Base-by-base conservation (phyloP, 441 rosid genomes). In the Aquilaria agallochum region DNA sequence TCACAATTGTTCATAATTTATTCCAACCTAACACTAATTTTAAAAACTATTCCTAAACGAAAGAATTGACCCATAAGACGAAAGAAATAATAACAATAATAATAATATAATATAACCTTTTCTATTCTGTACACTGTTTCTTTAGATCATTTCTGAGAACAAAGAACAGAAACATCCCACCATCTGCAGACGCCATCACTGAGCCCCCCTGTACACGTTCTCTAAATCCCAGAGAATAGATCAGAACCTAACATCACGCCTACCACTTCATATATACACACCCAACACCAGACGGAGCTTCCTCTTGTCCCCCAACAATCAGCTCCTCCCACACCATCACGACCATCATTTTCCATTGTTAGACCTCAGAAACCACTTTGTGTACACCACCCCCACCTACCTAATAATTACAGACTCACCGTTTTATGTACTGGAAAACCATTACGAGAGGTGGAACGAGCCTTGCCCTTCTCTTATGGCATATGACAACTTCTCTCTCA, bases 401-500 rank as follows among this genome's bases (percentile, higher is more conserved):
- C 77, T 76, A 76, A 64, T 80, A 82, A 56, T 81, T 78, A 81
- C 88, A 84, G 45, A 77, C 76, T 68, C 74, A 68, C 76, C 74
- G 3, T 63, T 36, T 70, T 59, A 62, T 54, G 59, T 71, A 48
- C 33, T 74, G 64, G 69, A 10, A 48, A 65, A 60, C 10, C 10
- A 36, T 78, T 85, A 91, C 0, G 99, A 95, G 55, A 95, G 97
- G 71, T 92, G 99, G 81, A 95, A 95, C 5, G 98, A 90, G 60
- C 99, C 98, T 75, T 90, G 99, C 48, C 99, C 99, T 80, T 95
- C 99, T 2, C 84, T 90, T 75, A 95, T 88, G 31, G 98, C 99
- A 70, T 88, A 92, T 56, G 92, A 44, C 12, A 95, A 84, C 76
- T 87, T 95, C 83, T 90, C 98, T 80, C 74, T 90, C 98, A 90